These are phyloP conservation scores for Acanthamoeba royreba DNA, from an alignment of 208 protist genomes.

Conservation along the genomic window DNA sequence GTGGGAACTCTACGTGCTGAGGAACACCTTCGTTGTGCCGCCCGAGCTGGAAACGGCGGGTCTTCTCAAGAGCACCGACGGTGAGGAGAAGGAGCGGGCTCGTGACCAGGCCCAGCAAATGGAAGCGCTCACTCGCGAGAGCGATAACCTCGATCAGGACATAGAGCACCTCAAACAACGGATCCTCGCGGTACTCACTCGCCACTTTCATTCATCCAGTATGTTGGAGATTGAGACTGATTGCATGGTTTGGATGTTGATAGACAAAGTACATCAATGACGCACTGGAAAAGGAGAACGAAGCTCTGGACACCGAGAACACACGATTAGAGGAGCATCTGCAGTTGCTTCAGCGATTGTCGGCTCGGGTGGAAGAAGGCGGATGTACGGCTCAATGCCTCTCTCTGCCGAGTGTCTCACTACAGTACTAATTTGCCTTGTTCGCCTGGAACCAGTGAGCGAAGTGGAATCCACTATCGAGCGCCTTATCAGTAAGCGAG, in stretches of 20 bases:
- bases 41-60: not conserved
- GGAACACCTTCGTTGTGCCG: constrained; percentile 30
- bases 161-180: not conserved
- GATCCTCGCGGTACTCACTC: not conserved
- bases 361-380: not conserved
- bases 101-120: not conserved
- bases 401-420: not conserved
- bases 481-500: not conserved
- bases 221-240: not conserved
- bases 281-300: not conserved
- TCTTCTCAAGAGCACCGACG: not conserved
- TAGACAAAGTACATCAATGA: constrained; percentile 10
- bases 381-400: not conserved
- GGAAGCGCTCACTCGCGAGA: not conserved
- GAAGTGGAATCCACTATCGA: not conserved
- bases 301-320: not conserved
- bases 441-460: not conserved
- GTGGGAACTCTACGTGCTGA: constrained; percentile 44
- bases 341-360: not conserved
- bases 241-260: not conserved
- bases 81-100: not conserved
- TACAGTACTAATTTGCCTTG: not conserved
- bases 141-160: not conserved
- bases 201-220: not conserved
- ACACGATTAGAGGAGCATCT: not conserved